A percentile compares a stretch with the other conserved stretches of the same genome.
phyloP scores from a whole-genome alignment of 1,139 yeast genomes.

The Hemisphaericaspora subhashii region DNA sequence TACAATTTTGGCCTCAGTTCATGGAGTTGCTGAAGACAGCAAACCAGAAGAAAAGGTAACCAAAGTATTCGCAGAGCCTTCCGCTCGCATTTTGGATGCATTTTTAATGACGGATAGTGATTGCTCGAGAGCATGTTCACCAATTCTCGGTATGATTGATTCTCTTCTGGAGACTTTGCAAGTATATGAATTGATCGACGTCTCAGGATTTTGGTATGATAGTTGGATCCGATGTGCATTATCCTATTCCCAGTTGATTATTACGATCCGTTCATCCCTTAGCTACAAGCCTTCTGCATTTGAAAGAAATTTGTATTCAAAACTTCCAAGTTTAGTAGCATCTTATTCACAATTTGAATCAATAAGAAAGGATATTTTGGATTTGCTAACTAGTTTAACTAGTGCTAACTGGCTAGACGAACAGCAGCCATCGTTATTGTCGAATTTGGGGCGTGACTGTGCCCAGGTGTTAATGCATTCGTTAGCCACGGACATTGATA shows the following conservation, averaged over 20 bases:
- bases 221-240: slow-evolving; percentile 46
- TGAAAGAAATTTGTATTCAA: slow-evolving; percentile 59
- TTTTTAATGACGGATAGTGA: slow-evolving; percentile 58
- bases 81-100: slow-evolving; percentile 50
- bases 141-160: slow-evolving; percentile 55
- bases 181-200: slow-evolving; percentile 43
- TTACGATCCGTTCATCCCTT: slow-evolving; percentile 56
- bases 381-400: slow-evolving; percentile 61
- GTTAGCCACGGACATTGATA: slow-evolving; percentile 60
- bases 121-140: slow-evolving; percentile 53
- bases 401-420: slow-evolving; percentile 56
- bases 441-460: slow-evolving; percentile 69
- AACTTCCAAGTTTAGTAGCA: slow-evolving; percentile 58
- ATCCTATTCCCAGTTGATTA: slow-evolving; percentile 42
- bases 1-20: slow-evolving; percentile 53
- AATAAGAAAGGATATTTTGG: slow-evolving; percentile 54
- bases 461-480: slow-evolving; percentile 61
- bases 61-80: slow-evolving; percentile 49
- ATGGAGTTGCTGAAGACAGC: slow-evolving; percentile 53
- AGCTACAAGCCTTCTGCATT: slow-evolving; percentile 57
- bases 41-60: slow-evolving; percentile 45
- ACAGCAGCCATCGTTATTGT: slow-evolving; percentile 72
- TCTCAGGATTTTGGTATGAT: slow-evolving; percentile 40
- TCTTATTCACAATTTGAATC: slow-evolving; percentile 52
- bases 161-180: slow-evolving; percentile 39